Evolutionary conservation across 108 stramenopile genomes (phyloP).

Genomic region (Hondaea fermentalgiana): DNA sequence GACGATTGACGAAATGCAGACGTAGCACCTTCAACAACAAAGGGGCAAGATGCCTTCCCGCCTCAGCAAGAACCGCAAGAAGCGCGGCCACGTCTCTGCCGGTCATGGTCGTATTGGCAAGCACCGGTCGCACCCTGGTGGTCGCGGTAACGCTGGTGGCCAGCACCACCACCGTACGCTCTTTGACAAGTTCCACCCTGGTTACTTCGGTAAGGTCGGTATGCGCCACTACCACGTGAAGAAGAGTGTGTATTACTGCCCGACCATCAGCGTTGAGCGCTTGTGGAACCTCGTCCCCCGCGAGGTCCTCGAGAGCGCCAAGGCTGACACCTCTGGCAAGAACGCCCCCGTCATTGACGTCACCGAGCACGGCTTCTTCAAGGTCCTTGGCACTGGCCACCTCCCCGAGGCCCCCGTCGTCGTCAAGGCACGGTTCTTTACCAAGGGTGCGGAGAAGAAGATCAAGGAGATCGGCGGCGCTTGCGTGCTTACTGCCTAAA

Average conservation of each 20-base stretch:
- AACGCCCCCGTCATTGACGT: conserved; percentile 96
- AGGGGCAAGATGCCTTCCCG: conserved; percentile 68
- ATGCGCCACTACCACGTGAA: conserved; percentile 95
- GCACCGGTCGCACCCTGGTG: conserved; percentile 99
- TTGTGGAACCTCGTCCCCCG: conserved; percentile 89
- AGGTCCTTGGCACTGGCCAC: conserved; percentile 97
- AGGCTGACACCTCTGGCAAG: conserved; percentile 73
- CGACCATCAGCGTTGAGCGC: conserved; percentile 93
- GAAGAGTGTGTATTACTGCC: conserved; percentile 81
- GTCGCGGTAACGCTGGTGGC: conserved; percentile 99
- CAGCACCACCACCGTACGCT: conserved; percentile 98
- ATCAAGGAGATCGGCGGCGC: conserved; percentile 98
- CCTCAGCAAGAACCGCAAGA: conserved; percentile 85
- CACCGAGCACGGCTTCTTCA: conserved; percentile 86
- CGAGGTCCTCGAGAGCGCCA: conserved; percentile 90
- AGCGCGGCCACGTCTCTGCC: conserved; percentile 95
- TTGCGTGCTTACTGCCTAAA: conserved; percentile 66
- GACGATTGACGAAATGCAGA: no score
- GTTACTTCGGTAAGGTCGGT: conserved; percentile 99
- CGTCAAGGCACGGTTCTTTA: conserved; percentile 98
- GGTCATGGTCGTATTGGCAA: conserved; percentile 98
- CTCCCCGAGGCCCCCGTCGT: conserved; percentile 87
- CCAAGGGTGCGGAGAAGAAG: conserved; percentile 96
- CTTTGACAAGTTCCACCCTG: conserved; percentile 88
- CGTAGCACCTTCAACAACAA: no score